phyloP scores from a whole-genome alignment of 108 stramenopile genomes.

The Pseudonitzschia multiseries region DNA sequence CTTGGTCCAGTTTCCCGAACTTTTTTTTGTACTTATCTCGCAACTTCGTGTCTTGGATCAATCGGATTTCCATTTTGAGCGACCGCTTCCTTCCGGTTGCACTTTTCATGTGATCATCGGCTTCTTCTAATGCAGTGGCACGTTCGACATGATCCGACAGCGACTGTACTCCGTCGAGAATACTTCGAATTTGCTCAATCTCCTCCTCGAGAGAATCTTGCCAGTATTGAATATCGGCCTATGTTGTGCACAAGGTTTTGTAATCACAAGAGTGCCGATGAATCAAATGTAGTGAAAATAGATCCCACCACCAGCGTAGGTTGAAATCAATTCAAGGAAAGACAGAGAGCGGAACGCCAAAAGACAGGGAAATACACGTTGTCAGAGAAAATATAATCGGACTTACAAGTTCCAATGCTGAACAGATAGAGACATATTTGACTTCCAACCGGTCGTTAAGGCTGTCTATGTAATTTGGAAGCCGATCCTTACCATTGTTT shows the following conservation, averaged over 20 bases:
- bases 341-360: no score
- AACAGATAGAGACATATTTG: background rate
- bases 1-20: slow-evolving; percentile 53
- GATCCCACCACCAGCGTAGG: no score
- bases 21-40: slow-evolving; percentile 56
- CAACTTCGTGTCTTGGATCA: slow-evolving; percentile 58
- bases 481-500: slow-evolving; percentile 2
- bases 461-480: no score
- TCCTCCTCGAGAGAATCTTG: slow-evolving; percentile 79
- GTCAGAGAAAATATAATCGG: no score
- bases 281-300: no score
- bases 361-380: no score
- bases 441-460: no score
- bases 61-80: slow-evolving; percentile 85
- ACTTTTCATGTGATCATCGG: slow-evolving; percentile 62
- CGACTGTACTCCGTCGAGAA: slow-evolving; percentile 46
- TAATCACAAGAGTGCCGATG: no score
- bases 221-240: slow-evolving; percentile 90
- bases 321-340: no score
- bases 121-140: slow-evolving; percentile 55
- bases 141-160: slow-evolving; percentile 44
- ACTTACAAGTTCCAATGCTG: no score
- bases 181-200: slow-evolving; percentile 53
- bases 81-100: slow-evolving; percentile 73
- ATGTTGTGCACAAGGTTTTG: background rate